These are phyloP conservation scores for Cajanus cajan DNA, from an alignment of 306 rosid genomes.

Conservation along the genomic window DNA sequence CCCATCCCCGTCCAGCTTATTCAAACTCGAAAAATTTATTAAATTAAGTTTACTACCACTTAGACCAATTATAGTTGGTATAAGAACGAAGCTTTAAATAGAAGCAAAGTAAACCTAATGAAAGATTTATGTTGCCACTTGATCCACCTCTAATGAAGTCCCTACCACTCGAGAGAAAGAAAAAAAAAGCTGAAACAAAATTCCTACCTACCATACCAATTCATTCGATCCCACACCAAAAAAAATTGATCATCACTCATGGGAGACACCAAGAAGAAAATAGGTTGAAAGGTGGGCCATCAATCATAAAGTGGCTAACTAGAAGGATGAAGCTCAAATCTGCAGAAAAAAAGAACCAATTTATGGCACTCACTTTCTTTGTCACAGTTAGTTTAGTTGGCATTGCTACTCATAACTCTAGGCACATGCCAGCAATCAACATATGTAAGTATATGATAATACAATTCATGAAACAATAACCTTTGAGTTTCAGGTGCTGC, in stretches of 20 bases:
- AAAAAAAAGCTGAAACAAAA: neutral
- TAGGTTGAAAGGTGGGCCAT: neutral
- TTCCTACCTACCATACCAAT: conserved; percentile 36
- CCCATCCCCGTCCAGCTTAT: no score
- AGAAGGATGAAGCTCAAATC: conserved; percentile 16
- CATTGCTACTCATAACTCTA: neutral
- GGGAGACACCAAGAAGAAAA: neutral
- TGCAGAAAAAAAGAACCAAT: conserved; percentile 24
- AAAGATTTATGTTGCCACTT: neutral
- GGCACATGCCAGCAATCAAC: conserved; percentile 22
- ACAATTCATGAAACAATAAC: neutral
- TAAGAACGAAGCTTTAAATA: conserved; percentile 34
- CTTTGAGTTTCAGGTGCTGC: neutral
- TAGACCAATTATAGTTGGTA: no score
- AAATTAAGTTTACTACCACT: no score
- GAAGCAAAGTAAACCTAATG: conserved; percentile 40
- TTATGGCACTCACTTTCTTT: neutral
- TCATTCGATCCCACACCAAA: conserved; percentile 4
- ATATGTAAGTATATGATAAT: neutral
- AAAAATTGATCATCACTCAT: neutral
- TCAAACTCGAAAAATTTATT: no score
- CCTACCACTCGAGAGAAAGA: conserved; percentile 24
- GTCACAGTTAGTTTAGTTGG: neutral
- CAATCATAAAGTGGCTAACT: neutral
- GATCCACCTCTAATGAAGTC: neutral